Evolutionary conservation across 148 eudicot species (phyloP).

Genomic region (Vaccinium macrocarpon): DNA sequence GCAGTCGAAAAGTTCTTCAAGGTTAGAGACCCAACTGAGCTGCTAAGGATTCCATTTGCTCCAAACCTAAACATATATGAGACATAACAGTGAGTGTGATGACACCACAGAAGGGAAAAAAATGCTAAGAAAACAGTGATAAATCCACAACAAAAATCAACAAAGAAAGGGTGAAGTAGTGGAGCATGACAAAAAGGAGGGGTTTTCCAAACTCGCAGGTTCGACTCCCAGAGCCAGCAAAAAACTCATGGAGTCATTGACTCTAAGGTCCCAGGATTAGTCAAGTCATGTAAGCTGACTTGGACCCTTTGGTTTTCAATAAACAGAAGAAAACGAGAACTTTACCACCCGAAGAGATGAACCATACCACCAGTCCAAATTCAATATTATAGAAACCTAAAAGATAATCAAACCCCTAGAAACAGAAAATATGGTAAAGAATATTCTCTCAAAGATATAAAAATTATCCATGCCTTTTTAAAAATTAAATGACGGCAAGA

Average conservation of each 20-base stretch:
- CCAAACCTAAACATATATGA: slow-evolving; percentile 39
- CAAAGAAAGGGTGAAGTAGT: not conserved
- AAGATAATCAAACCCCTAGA: too few species aligned
- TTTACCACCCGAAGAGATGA: not conserved
- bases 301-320: not conserved
- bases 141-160: not conserved
- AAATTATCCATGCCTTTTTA: not conserved
- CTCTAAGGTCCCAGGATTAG: not conserved
- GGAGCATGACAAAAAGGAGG: not conserved
- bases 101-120: not conserved
- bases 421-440: not conserved
- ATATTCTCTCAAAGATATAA: not conserved
- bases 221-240: not conserved
- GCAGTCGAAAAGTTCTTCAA: slow-evolving; percentile 43
- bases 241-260: not conserved
- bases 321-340: too few species aligned
- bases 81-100: not conserved
- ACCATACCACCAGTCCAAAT: not conserved
- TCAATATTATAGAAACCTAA: not conserved
- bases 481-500: not conserved
- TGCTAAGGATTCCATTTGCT: slow-evolving; percentile 46
- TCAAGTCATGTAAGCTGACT: not conserved
- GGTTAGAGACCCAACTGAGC: slow-evolving; percentile 46
- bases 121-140: not conserved
- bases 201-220: not conserved